Evolutionary conservation across 2,329 filamentous ascomycete species (phyloP).

Genomic region (Diaporthe sp.): DNA sequence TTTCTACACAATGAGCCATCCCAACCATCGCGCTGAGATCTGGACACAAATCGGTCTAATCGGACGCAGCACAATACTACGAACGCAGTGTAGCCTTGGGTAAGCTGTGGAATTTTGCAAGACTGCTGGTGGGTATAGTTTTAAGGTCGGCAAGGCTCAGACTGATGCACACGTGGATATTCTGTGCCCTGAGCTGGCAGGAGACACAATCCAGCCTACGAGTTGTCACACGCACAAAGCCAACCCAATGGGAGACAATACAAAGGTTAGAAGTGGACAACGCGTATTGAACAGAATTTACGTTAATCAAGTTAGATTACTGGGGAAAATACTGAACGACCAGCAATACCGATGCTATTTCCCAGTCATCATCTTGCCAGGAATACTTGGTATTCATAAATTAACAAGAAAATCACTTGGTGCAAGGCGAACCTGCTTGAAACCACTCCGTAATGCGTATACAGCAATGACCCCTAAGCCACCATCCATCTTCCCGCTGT

Average conservation of each 20-base stretch:
- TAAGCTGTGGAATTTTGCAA: not conserved
- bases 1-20: not conserved
- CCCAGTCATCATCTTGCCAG: not conserved
- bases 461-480: not conserved
- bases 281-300: not conserved
- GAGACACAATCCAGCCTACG: not conserved
- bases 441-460: not conserved
- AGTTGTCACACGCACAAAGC: not conserved
- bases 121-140: not conserved
- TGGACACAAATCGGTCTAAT: not conserved
- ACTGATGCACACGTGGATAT: not conserved
- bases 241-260: not conserved
- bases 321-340: not conserved
- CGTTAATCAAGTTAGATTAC: not conserved
- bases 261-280: not conserved
- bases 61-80: not conserved
- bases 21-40: not conserved
- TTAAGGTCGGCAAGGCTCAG: not conserved
- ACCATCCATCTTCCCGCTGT: not conserved
- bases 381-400: not conserved
- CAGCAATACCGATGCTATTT: not conserved
- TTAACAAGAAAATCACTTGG: not conserved
- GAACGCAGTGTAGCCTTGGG: not conserved
- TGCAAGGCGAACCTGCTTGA: not conserved
- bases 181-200: too few relatives aligned